Base-by-base conservation (phyloP, 192 early-diverging fungal species). In the Umbelopsis sp. region DNA sequence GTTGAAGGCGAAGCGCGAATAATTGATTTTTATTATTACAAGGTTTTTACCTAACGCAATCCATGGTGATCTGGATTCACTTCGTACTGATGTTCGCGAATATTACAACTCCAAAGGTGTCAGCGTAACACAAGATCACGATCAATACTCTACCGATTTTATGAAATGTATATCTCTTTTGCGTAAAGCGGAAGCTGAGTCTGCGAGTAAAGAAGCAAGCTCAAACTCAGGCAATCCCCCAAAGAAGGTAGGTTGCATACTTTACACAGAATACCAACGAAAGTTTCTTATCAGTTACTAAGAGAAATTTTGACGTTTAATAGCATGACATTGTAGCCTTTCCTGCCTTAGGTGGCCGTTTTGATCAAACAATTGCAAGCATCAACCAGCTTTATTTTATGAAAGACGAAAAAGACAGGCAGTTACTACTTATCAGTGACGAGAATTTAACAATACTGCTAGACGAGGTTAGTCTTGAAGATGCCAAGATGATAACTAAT, bases 1-100 rank as follows among this genome's bases (percentile, higher is more conserved):
- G n/a, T n/a, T n/a, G n/a, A n/a, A n/a, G n/a, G n/a, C n/a, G n/a
- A 48, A 30, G 47, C 30, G 21, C 30, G 33, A 15, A 16, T 11
- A 52, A 41, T 16, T 46, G 12, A 18, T n/a, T 65, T 23, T 21
- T 45, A 18, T 45, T 21, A 46, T 64, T 10, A 21, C 30, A 68
- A 90, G 90, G 58, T 91, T 82, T 68, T 61, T 94, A 15, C 96
- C 96, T 33, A 81, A 94, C 72, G 85, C 79, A 37, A 91, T 98
- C 46, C 82, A 86, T 52, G 95, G 95, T 16, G 97, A 97, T 79
- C 72, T 97, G 21, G 95, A 97, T 76, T 97, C 95, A 21, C 67
- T 95, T 16, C 78, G 80, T 16, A 64, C 78, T 46, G 78, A 84
- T 22, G 88, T 91, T 15, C 78, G 77, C 45, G 70, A 80, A 0